phyloP scores from a whole-genome alignment of 2,329 filamentous ascomycete species.

The Diatrype stigma region DNA sequence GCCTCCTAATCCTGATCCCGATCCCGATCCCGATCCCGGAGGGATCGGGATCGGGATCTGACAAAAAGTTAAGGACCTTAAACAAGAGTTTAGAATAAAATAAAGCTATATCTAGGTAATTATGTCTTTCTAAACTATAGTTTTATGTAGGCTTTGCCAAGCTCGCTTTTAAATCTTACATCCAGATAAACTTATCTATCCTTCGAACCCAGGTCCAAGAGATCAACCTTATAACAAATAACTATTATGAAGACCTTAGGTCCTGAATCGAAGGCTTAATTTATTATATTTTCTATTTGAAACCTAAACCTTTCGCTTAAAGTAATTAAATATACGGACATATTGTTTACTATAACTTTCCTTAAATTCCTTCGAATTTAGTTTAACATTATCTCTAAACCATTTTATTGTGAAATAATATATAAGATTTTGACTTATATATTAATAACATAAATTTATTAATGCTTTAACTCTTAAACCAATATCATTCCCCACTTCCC shows the following conservation, averaged over 20 bases:
- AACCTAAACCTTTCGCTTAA: constrained; percentile 13
- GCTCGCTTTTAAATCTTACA: constrained; percentile 14
- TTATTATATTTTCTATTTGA: constrained; percentile 14
- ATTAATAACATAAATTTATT: constrained; percentile 3
- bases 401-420: constrained; percentile 17
- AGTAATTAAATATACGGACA: constrained; percentile 10
- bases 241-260: constrained; percentile 1
- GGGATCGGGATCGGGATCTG: no score
- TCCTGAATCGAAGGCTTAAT: constrained; percentile 7
- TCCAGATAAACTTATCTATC: constrained; percentile 6
- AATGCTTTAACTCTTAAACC: no score
- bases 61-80: not conserved
- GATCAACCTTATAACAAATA: constrained; percentile 1
- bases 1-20: no score
- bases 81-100: constrained; percentile 4
- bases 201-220: not conserved
- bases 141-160: constrained; percentile 13
- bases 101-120: constrained; percentile 9
- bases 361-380: constrained; percentile 9
- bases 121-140: constrained; percentile 13
- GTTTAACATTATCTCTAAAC: constrained; percentile 10
- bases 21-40: no score
- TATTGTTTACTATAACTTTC: constrained; percentile 10
- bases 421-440: constrained; percentile 17
- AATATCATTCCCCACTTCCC: no score